These are phyloP conservation scores for Phycomyces blakesleeanus DNA, from an alignment of 192 early-diverging fungal genomes.

Conservation along the genomic window DNA sequence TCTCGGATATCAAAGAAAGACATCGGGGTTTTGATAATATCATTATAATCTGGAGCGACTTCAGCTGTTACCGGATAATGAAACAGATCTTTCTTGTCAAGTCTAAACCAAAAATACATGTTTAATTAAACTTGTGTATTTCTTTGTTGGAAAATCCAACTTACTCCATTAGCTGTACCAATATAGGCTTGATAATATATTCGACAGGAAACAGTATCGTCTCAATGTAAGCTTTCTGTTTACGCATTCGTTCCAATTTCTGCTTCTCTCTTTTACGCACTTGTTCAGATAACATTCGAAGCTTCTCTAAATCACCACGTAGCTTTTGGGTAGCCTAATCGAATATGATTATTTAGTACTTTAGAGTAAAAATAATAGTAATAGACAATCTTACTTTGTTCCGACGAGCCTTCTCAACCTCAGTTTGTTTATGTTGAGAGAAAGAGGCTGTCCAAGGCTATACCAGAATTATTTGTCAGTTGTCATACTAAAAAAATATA, in stretches of 20 bases:
- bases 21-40: conserved; percentile 72
- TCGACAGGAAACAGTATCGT: conserved; percentile 68
- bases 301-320: conserved; percentile 84
- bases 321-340: conserved; percentile 42
- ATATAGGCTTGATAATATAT: conserved; percentile 55
- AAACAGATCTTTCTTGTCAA: conserved; percentile 70
- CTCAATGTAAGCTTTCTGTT: conserved; percentile 65
- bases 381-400: background rate
- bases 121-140: background rate
- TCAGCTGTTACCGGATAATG: conserved; percentile 61
- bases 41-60: conserved; percentile 74
- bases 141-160: background rate
- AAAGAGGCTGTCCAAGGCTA: conserved; percentile 90
- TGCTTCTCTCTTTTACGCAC: conserved; percentile 71
- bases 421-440: conserved; percentile 70
- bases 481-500: too few species aligned
- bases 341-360: background rate
- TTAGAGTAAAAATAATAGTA: too few species aligned
- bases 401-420: conserved; percentile 63
- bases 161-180: conserved; percentile 68
- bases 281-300: conserved; percentile 78
- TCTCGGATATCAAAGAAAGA: conserved; percentile 63
- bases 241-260: conserved; percentile 57
- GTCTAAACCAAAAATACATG: conserved; percentile 23
- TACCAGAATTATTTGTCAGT: background rate